A percentile compares a stretch with the other conserved stretches of the same genome.
These are phyloP conservation scores for Sungouiella thailandica DNA, from an alignment of 805 yeast species.

Conservation along the genomic window DNA sequence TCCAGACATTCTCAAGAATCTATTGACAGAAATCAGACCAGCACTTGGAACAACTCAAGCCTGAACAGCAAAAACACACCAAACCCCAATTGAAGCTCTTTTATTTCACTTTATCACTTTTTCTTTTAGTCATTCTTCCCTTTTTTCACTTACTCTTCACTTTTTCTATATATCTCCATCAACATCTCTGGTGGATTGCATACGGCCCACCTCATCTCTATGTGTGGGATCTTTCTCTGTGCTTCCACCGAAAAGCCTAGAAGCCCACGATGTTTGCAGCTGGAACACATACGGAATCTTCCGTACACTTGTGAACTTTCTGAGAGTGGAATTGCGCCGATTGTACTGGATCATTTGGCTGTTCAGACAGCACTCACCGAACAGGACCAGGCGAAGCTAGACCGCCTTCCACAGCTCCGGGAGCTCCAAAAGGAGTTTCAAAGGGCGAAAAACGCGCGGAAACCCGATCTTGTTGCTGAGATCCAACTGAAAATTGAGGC, in stretches of 20 bases:
- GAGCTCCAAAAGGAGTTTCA: constrained; percentile 20
- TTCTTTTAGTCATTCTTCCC: too few relatives aligned
- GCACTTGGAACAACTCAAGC: too few relatives aligned
- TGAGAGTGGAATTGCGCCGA: not conserved
- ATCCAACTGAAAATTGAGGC: constrained; percentile 6
- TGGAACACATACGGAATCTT: too few relatives aligned
- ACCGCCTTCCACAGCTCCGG: constrained; percentile 22
- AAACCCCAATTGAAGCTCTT: too few relatives aligned
- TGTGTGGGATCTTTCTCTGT: constrained; percentile 15
- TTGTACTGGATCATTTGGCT: not conserved
- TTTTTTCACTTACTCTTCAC: too few relatives aligned
- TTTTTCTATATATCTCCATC: too few relatives aligned
- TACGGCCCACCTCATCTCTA: constrained; percentile 3
- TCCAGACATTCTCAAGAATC: too few relatives aligned
- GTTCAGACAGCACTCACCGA: constrained; percentile 3
- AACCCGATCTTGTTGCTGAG: constrained; percentile 8
- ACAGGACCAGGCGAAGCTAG: constrained; percentile 23
- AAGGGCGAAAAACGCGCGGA: constrained; percentile 20
- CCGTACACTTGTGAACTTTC: too few relatives aligned
- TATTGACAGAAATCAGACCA: too few relatives aligned
- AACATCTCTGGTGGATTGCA: not conserved
- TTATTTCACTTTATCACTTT: too few relatives aligned
- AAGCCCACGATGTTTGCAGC: not conserved
- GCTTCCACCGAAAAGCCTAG: constrained; percentile 1
- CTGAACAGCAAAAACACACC: too few relatives aligned